Evolutionary conservation across 768 basidiomycete species (phyloP).

Genomic region (Coprinopsis sp.): DNA sequence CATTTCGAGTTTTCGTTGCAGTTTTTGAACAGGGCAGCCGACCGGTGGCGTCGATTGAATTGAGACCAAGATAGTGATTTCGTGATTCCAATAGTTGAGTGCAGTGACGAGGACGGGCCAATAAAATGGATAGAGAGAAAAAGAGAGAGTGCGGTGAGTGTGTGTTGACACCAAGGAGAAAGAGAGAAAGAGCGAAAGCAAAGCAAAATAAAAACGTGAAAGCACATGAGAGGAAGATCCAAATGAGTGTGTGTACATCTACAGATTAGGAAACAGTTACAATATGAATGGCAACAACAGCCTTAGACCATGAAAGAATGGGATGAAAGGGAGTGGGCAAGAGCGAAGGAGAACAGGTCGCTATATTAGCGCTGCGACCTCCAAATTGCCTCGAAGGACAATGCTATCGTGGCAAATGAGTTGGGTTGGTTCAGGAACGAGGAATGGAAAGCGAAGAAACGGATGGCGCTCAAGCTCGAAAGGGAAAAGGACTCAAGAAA

Average conservation of each 20-base stretch:
- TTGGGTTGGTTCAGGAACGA: slow-evolving; percentile 25
- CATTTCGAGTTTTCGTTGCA: too few species aligned
- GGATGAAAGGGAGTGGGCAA: slow-evolving; percentile 1
- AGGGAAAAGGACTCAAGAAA: neutral
- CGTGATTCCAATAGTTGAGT: slow-evolving; percentile 13
- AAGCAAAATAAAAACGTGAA: slow-evolving; percentile 4
- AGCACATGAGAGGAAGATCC: neutral
- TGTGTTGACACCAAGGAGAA: slow-evolving; percentile 12
- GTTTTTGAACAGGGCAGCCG: too few species aligned
- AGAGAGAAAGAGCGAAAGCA: slow-evolving; percentile 10
- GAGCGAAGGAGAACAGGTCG: slow-evolving; percentile 1
- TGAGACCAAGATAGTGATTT: slow-evolving; percentile 12
- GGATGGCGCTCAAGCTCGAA: slow-evolving; percentile 4
- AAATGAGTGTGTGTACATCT: too few species aligned
- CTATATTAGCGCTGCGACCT: slow-evolving; percentile 63
- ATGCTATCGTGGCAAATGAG: slow-evolving; percentile 45
- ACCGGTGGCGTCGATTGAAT: too few species aligned
- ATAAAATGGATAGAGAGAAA: slow-evolving; percentile 7
- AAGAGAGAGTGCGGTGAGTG: neutral
- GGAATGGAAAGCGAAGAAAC: slow-evolving; percentile 14
- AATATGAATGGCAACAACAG: slow-evolving; percentile 1
- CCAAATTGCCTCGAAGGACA: slow-evolving; percentile 61
- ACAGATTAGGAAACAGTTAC: too few species aligned
- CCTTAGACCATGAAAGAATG: neutral
- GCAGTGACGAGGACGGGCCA: slow-evolving; percentile 13